Conservation (phyloP, 306 rosid genomes). For the Cercis canadensis region DNA sequence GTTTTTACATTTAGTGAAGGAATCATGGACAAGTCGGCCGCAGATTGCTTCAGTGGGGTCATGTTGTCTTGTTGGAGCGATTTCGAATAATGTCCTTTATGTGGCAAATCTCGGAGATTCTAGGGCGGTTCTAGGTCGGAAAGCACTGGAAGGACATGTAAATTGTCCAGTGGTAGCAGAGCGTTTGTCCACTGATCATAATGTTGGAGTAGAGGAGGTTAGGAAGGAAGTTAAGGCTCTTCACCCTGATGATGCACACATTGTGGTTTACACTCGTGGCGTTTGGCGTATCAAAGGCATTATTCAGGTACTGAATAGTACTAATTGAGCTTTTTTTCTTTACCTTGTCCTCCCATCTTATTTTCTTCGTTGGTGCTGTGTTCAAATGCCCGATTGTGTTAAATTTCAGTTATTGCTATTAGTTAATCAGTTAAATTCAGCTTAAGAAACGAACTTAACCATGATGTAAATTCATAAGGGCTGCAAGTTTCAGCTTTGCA, state of each 20-base stretch:
- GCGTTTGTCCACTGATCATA: constrained; percentile 73
- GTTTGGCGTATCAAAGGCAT: constrained; percentile 83
- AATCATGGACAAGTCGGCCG: constrained; percentile 55
- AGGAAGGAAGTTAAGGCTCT: constrained; percentile 74
- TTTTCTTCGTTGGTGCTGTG: no score
- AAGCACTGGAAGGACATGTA: constrained; percentile 33
- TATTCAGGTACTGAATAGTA: constrained; percentile 59
- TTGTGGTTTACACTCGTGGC: constrained; percentile 59
- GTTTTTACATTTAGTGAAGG: constrained; percentile 58
- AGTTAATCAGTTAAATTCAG: neutral
- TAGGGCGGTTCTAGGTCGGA: constrained; percentile 70
- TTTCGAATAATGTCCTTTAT: constrained; percentile 55
- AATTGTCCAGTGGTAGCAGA: constrained; percentile 55
- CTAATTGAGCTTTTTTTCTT: neutral
- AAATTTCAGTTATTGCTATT: no score
- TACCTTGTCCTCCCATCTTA: no score
- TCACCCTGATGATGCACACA: constrained; percentile 72
- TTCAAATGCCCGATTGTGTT: no score
- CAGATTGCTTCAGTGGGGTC: constrained; percentile 74
- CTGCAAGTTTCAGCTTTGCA: neutral
- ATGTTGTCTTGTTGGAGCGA: constrained; percentile 71
- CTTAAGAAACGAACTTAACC: neutral
- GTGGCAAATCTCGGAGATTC: constrained; percentile 81
- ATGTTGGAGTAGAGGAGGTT: constrained; percentile 68
- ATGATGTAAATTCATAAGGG: neutral